Conservation (phyloP, 495 filamentous ascomycete species). For the Parathielavia appendiculata region DNA sequence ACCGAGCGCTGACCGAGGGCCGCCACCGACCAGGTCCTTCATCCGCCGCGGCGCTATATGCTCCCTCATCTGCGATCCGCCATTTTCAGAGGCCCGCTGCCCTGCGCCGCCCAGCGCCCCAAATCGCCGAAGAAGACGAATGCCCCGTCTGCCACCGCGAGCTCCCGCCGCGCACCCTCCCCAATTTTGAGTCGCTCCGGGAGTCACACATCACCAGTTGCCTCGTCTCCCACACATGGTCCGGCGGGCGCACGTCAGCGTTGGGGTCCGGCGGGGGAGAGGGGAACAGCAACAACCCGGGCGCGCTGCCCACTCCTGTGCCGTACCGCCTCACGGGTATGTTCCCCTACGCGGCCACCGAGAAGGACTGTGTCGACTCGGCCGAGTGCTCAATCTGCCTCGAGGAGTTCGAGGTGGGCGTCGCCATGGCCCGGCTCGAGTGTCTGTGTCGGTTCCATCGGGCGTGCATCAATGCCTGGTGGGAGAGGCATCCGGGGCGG, state of each 20-base stretch:
- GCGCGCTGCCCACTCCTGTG: slow-evolving; percentile 24
- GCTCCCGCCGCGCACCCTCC: slow-evolving; percentile 60
- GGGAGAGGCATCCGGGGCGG: slow-evolving; percentile 45
- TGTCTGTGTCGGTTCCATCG: slow-evolving; percentile 92
- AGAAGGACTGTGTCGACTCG: slow-evolving; percentile 82
- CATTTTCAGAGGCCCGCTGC: slow-evolving; percentile 25
- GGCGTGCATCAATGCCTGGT: slow-evolving; percentile 57
- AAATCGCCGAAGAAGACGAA: slow-evolving; percentile 73
- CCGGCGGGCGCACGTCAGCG: slow-evolving; percentile 22
- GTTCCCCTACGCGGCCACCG: slow-evolving; percentile 70
- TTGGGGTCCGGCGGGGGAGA: neutral
- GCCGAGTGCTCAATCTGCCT: slow-evolving; percentile 93
- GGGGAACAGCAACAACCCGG: slow-evolving; percentile 11
- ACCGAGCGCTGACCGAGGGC: slow-evolving; percentile 27
- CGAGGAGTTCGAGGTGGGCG: slow-evolving; percentile 87
- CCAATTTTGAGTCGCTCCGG: slow-evolving; percentile 57
- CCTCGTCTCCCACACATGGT: slow-evolving; percentile 53
- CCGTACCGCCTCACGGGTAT: slow-evolving; percentile 43
- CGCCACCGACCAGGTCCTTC: slow-evolving; percentile 20
- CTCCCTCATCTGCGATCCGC: slow-evolving; percentile 23
- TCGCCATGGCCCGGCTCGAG: slow-evolving; percentile 76
- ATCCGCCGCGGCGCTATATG: slow-evolving; percentile 18
- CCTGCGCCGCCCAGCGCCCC: slow-evolving; percentile 18
- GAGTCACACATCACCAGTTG: slow-evolving; percentile 75
- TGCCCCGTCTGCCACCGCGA: slow-evolving; percentile 82